Evolutionary conservation across 2,329 filamentous ascomycete genomes (phyloP).

Genomic region (Penicillium sp.): DNA sequence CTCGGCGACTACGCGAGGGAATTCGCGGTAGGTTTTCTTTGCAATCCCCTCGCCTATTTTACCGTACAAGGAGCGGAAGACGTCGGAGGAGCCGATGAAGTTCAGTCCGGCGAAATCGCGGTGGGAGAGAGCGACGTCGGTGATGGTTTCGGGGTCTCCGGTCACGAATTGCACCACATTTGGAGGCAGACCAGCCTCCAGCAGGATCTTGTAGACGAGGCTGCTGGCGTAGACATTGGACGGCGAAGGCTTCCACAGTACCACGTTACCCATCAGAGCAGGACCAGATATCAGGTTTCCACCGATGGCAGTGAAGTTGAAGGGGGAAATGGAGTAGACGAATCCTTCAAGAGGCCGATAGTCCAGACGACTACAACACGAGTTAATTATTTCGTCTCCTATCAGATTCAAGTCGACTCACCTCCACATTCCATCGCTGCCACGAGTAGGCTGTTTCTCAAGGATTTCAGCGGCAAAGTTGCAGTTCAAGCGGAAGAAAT

Average conservation of each 20-base stretch:
- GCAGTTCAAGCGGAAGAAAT: slow-evolving; percentile 67
- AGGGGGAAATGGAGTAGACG: slow-evolving; percentile 88
- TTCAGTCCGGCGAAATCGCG: slow-evolving; percentile 80
- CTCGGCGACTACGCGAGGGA: slow-evolving; percentile 83
- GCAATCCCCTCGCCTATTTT: slow-evolving; percentile 76
- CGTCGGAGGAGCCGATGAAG: slow-evolving; percentile 85
- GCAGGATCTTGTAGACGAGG: slow-evolving; percentile 84
- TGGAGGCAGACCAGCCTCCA: slow-evolving; percentile 82
- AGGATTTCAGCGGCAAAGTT: slow-evolving; percentile 87
- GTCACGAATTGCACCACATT: slow-evolving; percentile 92
- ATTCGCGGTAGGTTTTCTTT: slow-evolving; percentile 73
- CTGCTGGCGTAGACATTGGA: slow-evolving; percentile 81
- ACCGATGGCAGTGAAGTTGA: slow-evolving; percentile 95
- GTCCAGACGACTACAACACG: slow-evolving; percentile 62
- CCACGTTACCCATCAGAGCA: slow-evolving; percentile 88
- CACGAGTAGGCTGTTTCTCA: slow-evolving; percentile 76
- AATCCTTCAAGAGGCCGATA: slow-evolving; percentile 89
- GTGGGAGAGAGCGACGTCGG: slow-evolving; percentile 71
- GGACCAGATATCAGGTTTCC: slow-evolving; percentile 81
- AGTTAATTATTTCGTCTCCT: neutral
- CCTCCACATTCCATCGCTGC: slow-evolving; percentile 85
- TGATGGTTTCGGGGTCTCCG: slow-evolving; percentile 80
- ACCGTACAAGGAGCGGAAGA: slow-evolving; percentile 85
- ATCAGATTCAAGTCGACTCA: slow-evolving; percentile 28
- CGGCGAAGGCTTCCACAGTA: slow-evolving; percentile 93